phyloP scores from a whole-genome alignment of 345 rosid genomes.

The Lumnitzera racemosa region DNA sequence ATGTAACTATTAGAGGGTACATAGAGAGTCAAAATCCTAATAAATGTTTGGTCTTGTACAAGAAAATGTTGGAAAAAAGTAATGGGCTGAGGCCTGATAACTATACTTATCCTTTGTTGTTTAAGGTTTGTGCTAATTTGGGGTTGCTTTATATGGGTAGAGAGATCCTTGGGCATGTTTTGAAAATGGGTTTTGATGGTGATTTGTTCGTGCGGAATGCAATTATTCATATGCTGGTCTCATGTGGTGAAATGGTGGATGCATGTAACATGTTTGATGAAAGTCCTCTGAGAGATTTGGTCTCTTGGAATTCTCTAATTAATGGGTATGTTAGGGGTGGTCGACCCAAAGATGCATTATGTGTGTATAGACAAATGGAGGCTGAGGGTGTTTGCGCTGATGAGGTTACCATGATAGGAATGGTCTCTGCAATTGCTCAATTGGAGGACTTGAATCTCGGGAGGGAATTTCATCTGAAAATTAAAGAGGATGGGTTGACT shows the following conservation, averaged over 20 bases:
- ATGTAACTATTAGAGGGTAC: constrained; percentile 57
- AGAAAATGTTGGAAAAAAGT: constrained; percentile 45
- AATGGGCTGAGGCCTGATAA: constrained; percentile 53
- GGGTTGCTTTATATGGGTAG: constrained; percentile 32
- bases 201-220: constrained; percentile 66
- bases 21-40: constrained; percentile 34
- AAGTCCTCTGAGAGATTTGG: constrained; percentile 65
- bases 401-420: constrained; percentile 79
- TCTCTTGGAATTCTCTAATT: constrained; percentile 86
- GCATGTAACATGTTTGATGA: constrained; percentile 74
- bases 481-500: constrained; percentile 32
- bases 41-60: constrained; percentile 40
- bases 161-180: constrained; percentile 56
- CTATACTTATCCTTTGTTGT: constrained; percentile 62
- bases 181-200: constrained; percentile 48
- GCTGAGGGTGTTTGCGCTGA: constrained; percentile 41
- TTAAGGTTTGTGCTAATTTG: constrained; percentile 49
- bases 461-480: constrained; percentile 42
- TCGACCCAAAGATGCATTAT: constrained; percentile 35
- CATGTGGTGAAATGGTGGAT: constrained; percentile 40
- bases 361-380: constrained; percentile 41
- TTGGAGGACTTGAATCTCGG: constrained; percentile 54
- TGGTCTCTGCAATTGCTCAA: constrained; percentile 54
- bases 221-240: constrained; percentile 45
- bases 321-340: constrained; percentile 66